Conservation (phyloP, 192 early-diverging fungal genomes). For the Neocallimastix lanati region DNA sequence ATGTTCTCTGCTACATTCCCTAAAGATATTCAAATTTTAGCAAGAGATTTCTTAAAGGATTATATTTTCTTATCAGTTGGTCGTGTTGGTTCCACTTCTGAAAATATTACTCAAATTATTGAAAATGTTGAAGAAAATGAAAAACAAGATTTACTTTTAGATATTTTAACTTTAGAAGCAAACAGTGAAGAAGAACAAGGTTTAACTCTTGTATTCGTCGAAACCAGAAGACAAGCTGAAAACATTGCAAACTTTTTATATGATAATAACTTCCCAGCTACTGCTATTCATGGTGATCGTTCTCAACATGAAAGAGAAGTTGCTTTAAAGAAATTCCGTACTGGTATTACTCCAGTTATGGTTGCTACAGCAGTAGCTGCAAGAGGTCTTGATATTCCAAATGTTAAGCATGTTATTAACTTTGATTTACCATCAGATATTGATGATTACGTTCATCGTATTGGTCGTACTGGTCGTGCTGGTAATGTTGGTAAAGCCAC, state of each 20-base stretch:
- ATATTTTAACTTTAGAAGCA: slow-evolving; percentile 68
- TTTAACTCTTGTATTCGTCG: slow-evolving; percentile 88
- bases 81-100: slow-evolving; percentile 67
- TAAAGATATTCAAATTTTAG: slow-evolving; percentile 70
- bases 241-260: slow-evolving; percentile 65
- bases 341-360: slow-evolving; percentile 53
- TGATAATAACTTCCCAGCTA: slow-evolving; percentile 63
- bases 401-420: slow-evolving; percentile 79
- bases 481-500: slow-evolving; percentile 84
- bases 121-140: slow-evolving; percentile 89
- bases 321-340: slow-evolving; percentile 72
- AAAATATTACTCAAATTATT: slow-evolving; percentile 39
- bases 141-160: slow-evolving; percentile 73
- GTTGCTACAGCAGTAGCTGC: slow-evolving; percentile 96
- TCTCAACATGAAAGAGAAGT: slow-evolving; percentile 88
- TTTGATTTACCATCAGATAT: slow-evolving; percentile 90
- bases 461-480: slow-evolving; percentile 93
- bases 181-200: slow-evolving; percentile 6
- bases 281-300: slow-evolving; percentile 91
- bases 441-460: slow-evolving; percentile 94
- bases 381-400: slow-evolving; percentile 90
- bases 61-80: slow-evolving; percentile 76
- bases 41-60: slow-evolving; percentile 70
- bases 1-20: slow-evolving; percentile 99
- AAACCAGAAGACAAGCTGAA: slow-evolving; percentile 90